Evolutionary conservation across 306 rosid genomes (phyloP).

Genomic region (Coriaria nepalensis): DNA sequence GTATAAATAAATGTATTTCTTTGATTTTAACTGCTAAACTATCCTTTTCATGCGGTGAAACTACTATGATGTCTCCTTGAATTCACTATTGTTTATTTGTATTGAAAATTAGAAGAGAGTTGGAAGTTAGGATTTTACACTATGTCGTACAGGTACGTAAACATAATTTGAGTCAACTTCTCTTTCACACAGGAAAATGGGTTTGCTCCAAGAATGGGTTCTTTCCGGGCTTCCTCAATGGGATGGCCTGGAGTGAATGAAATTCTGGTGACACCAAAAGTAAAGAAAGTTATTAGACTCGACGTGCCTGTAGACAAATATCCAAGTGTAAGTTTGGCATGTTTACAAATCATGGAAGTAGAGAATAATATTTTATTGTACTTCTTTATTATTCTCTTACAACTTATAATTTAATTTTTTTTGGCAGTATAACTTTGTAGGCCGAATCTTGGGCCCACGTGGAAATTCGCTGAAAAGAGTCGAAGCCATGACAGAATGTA

Average conservation of each 20-base stretch:
- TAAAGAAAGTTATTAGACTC: slow-evolving; percentile 80
- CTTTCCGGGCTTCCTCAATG: slow-evolving; percentile 27
- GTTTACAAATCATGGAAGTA: background rate
- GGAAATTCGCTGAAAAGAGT: slow-evolving; percentile 92
- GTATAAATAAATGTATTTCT: slow-evolving; percentile 15
- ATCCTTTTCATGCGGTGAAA: background rate
- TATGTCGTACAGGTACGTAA: no score
- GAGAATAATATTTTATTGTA: no score
- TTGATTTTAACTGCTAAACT: no score
- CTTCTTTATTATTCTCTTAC: no score
- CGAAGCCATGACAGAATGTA: slow-evolving; percentile 91
- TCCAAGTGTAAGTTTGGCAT: slow-evolving; percentile 54
- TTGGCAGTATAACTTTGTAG: slow-evolving; percentile 82
- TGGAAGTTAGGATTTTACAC: no score
- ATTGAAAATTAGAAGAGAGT: no score
- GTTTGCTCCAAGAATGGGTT: background rate
- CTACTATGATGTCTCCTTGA: no score
- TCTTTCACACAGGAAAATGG: no score
- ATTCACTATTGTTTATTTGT: no score
- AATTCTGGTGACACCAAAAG: slow-evolving; percentile 79
- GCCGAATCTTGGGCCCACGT: slow-evolving; percentile 96
- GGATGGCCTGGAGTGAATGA: slow-evolving; percentile 98
- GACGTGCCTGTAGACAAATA: slow-evolving; percentile 89
- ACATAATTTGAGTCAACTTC: no score
- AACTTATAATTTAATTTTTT: no score